phyloP scores from a whole-genome alignment of 345 rosid species.

The Eucalyptus sp. region DNA sequence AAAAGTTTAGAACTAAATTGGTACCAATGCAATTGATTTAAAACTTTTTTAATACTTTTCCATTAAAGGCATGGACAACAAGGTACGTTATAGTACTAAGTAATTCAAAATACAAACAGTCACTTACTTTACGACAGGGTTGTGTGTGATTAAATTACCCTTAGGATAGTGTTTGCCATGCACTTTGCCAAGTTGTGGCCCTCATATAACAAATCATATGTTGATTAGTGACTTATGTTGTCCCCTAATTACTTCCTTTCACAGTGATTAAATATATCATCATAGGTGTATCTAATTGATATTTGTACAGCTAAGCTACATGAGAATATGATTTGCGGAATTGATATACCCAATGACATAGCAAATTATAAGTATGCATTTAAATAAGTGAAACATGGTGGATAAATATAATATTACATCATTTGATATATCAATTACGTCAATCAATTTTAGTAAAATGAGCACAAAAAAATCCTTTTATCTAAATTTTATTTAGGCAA shows the following conservation, averaged over 20 bases:
- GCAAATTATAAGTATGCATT: not conserved
- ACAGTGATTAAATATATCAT: not conserved
- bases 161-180: not conserved
- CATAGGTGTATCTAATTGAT: not conserved
- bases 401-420: not conserved
- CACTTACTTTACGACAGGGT: not conserved
- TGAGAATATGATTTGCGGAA: fast-evolving
- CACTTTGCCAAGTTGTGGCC: not conserved
- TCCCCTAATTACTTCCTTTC: not conserved
- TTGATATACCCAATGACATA: not conserved
- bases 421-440: not conserved
- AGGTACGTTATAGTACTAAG: not conserved
- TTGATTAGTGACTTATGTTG: not conserved
- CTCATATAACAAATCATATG: not conserved
- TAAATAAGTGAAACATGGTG: not conserved
- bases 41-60: not conserved
- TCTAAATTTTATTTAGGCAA: not conserved
- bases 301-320: too few species aligned
- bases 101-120: not conserved
- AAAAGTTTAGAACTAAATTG: too few species aligned
- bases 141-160: not conserved
- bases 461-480: not conserved
- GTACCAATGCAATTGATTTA: too few species aligned
- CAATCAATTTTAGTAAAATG: not conserved
- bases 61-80: not conserved